These are phyloP conservation scores for Physocladia obscura DNA, from an alignment of 192 early-diverging fungal genomes.

Conservation along the genomic window DNA sequence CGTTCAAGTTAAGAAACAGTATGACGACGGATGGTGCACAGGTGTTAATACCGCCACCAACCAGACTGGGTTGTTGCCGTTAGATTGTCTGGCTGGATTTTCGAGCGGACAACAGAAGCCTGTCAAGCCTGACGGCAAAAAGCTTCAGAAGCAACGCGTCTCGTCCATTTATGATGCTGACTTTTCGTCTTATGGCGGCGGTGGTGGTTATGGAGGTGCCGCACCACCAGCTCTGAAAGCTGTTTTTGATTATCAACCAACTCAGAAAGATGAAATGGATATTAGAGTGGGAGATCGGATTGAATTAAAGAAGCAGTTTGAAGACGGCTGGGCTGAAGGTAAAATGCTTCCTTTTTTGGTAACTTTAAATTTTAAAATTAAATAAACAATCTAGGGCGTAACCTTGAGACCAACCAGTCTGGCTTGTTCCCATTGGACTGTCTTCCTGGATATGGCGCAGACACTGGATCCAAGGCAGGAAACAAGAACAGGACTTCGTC, in stretches of 20 bases:
- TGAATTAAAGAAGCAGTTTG: background rate
- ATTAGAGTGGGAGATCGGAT: constrained; percentile 12
- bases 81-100: background rate
- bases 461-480: background rate
- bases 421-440: constrained; percentile 54
- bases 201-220: background rate
- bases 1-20: constrained; percentile 1
- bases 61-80: background rate
- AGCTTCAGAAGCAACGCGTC: constrained; percentile 3
- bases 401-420: constrained; percentile 44
- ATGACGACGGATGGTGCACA: constrained; percentile 3
- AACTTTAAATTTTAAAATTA: background rate
- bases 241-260: constrained; percentile 1
- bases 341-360: background rate
- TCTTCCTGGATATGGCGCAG: constrained; percentile 21
- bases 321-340: constrained; percentile 53
- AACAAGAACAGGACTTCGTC: constrained; percentile 3
- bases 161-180: background rate
- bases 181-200: background rate
- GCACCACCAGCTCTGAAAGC: background rate
- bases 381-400: constrained; percentile 28
- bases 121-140: no score
- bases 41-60: constrained; percentile 4
- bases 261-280: constrained; percentile 10
- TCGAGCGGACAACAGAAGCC: background rate